Evolutionary conservation across 352 stramenopile species (phyloP), one percentile per base, ranked within the genome.

Genomic region (Phytophthora aleatoria): DNA sequence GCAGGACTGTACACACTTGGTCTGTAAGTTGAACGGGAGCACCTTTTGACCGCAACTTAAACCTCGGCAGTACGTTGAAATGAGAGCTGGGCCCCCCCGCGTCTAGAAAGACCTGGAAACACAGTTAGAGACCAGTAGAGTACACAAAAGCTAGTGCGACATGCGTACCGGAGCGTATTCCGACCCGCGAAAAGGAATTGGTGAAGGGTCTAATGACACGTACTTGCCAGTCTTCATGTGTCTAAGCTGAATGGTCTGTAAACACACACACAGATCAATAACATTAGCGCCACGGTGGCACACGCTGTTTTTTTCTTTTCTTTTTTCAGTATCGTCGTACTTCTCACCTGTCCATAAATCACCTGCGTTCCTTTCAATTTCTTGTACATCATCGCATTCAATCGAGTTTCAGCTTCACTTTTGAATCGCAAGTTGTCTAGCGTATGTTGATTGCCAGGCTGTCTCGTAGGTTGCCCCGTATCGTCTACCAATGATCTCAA

Each of bases 341-440:
- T 50, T 13, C 27, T 45, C 35, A 90, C 83, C 54, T 91, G 79
- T 45, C 83, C 83, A 16, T 92, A 92, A 7, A 80, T 83, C 15
- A 92, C 79, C 55, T 83, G 75, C 0, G 67, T 74, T 3, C 81
- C 81, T 50, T 75, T 73, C 33, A 89, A 64, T 28, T 89, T 88
- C 62, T 85, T 79, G 73, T 90, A 89, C 74, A 83, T 87, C 35
- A 80, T 87, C 8, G 76, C 70, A 55, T 92, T 92, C n/a, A 92
- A 59, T 8, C 83, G 69, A 1, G 67, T 70, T 56, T 92, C 81
- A 6, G 83, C 79, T 41, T 88, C 76, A 36, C 83, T 90, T 55
- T 90, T 91, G 35, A 91, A 91, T 41, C 72, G 81, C 48, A 91
- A 56, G 20, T 90, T 84, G 12, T 77, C 68, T 13, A 79, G 13